Percentiles rank a stretch among this genome's conserved stretches.
phyloP scores from a whole-genome alignment of 495 filamentous ascomycete genomes.

The Chaetomium tenue region DNA sequence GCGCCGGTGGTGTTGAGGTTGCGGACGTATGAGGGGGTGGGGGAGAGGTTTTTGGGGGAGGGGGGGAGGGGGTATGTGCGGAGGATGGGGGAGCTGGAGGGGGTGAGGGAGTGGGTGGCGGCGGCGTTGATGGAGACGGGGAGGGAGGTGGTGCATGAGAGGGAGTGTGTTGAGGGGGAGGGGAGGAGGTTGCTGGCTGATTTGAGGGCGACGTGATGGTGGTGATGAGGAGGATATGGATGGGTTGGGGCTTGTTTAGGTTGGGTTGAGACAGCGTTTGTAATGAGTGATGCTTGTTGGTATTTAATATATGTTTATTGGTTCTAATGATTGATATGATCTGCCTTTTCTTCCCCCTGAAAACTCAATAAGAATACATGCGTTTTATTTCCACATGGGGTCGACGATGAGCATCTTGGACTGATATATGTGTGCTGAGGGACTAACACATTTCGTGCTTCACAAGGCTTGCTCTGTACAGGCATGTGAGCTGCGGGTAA shows the following conservation, averaged over 20 bases:
- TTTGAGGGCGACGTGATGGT: slow-evolving; percentile 15
- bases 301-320: neutral
- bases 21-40: slow-evolving; percentile 32
- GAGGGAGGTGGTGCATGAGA: slow-evolving; percentile 20
- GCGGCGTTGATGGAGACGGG: slow-evolving; percentile 17
- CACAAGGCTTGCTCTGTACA: neutral
- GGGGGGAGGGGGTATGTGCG: slow-evolving; percentile 27
- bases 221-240: neutral
- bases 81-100: slow-evolving; percentile 25
- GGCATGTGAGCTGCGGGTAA: neutral
- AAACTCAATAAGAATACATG: too few relatives aligned
- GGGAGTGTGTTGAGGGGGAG: slow-evolving; percentile 16
- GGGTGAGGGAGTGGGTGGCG: slow-evolving; percentile 31
- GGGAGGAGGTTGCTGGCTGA: slow-evolving; percentile 22
- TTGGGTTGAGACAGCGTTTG: neutral
- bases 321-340: too few relatives aligned
- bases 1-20: slow-evolving; percentile 40
- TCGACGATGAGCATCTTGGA: too few relatives aligned
- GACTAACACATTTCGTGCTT: too few relatives aligned
- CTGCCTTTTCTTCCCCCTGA: too few relatives aligned
- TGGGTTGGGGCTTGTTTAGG: neutral
- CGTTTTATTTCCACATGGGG: too few relatives aligned
- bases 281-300: neutral
- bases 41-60: slow-evolving; percentile 20
- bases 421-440: too few relatives aligned